These are phyloP conservation scores for Pyronema omphalodes DNA, from an alignment of 495 filamentous ascomycete genomes.

Conservation along the genomic window DNA sequence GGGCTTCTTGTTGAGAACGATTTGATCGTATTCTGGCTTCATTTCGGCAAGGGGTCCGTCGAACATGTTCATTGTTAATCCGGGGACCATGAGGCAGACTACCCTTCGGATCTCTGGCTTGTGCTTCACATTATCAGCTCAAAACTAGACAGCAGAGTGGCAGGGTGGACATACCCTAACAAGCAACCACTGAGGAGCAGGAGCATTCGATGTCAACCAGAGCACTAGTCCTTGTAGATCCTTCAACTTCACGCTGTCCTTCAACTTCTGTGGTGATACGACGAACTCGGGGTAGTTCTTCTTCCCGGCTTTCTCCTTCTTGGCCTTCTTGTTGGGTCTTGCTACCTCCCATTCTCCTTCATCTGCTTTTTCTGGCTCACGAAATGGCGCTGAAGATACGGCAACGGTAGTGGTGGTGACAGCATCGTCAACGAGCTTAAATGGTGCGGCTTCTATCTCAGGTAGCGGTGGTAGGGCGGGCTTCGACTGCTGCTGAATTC, in stretches of 20 bases:
- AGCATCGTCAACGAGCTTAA: neutral
- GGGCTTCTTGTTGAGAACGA: too few species aligned
- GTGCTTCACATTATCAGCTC: constrained; percentile 30
- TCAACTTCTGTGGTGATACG: constrained; percentile 48
- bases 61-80: constrained; percentile 79
- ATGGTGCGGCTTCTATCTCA: neutral
- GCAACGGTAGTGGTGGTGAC: neutral
- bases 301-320: constrained; percentile 7
- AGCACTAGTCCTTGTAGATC: constrained; percentile 66
- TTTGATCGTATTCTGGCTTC: neutral
- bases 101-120: constrained; percentile 60
- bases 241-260: constrained; percentile 52
- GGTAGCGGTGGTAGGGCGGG: neutral
- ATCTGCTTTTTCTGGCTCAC: constrained; percentile 1
- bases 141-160: constrained; percentile 20
- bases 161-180: constrained; percentile 9
- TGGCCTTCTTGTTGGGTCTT: constrained; percentile 15
- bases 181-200: constrained; percentile 66
- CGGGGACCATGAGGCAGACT: constrained; percentile 86
- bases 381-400: neutral
- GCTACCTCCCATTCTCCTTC: constrained; percentile 15
- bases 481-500: neutral
- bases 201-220: constrained; percentile 77
- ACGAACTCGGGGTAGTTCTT: constrained; percentile 54
- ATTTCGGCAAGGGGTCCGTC: constrained; percentile 38